phyloP scores from a whole-genome alignment of 2,329 filamentous ascomycete species.

The Fonsecaea nubica region DNA sequence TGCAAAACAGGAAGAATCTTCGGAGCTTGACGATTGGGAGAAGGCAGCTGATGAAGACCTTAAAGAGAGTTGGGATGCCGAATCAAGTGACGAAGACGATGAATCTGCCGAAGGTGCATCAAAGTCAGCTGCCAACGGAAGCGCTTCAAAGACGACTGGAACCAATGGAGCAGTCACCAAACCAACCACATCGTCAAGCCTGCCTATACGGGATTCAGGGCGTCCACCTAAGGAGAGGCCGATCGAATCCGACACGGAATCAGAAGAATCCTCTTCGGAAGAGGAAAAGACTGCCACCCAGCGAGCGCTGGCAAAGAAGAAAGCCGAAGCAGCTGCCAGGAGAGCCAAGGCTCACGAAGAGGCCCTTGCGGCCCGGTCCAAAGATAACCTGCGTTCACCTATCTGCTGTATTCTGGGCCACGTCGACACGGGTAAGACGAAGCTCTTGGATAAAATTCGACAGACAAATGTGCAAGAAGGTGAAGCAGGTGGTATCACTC shows the following conservation, averaged over 20 bases:
- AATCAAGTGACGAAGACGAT: slow-evolving; percentile 71
- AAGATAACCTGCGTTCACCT: slow-evolving; percentile 92
- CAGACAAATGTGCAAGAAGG: slow-evolving; percentile 99
- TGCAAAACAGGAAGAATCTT: slow-evolving; percentile 66
- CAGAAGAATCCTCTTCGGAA: slow-evolving; percentile 65
- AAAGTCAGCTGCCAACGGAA: slow-evolving; percentile 17
- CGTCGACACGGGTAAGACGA: slow-evolving; percentile 99
- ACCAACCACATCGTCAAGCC: slow-evolving; percentile 19
- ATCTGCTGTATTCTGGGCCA: slow-evolving; percentile 99
- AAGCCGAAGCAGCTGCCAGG: slow-evolving; percentile 86
- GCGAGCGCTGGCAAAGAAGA: slow-evolving; percentile 75
- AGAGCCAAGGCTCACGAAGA: slow-evolving; percentile 90
- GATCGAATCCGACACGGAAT: slow-evolving; percentile 58
- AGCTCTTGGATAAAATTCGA: slow-evolving; percentile 95
- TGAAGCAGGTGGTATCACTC: slow-evolving; percentile 98
- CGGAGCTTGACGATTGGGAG: slow-evolving; percentile 79
- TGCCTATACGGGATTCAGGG: slow-evolving; percentile 25
- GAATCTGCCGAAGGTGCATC: slow-evolving; percentile 6
- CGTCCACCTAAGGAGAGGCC: slow-evolving; percentile 30
- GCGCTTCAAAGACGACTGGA: slow-evolving; percentile 8
- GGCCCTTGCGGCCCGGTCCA: slow-evolving; percentile 86
- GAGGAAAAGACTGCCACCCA: slow-evolving; percentile 71
- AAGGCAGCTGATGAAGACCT: slow-evolving; percentile 75
- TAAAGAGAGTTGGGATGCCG: slow-evolving; percentile 95
- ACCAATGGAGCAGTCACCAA: slow-evolving; percentile 19